Evolutionary conservation across 192 early-diverging fungal species (phyloP), one percentile per base, ranked within the genome.

Genomic region (Mortierella hygrophila): DNA sequence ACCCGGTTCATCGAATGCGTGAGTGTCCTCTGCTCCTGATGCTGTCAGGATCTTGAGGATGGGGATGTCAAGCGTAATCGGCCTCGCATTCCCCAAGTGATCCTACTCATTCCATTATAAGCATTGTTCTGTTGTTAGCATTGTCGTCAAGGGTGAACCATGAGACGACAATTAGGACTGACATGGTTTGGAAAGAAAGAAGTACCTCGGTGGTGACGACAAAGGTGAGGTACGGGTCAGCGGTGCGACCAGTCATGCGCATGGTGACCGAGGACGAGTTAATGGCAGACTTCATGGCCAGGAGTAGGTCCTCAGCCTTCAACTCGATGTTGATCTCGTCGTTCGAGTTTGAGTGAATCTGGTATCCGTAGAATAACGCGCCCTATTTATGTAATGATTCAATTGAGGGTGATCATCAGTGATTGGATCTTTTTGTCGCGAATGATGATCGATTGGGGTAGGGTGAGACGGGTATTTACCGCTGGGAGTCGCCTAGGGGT

Each of bases 321-420:
- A 97, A 75, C 79, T 96, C 93, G 0, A 96, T 68, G 78, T 93
- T 94, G 69, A 97, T 96, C 77, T 95, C 93, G 74, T 96, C 93
- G 63, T 93, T 82, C 72, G 90, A 85, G 4, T 88, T 74, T 71
- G 93, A 94, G 41, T 94, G 93, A 40, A 96, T 88, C 26, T 85
- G 88, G 88, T 95, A 95, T n/a, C 94, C 92, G 69, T 88, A 81
- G 57, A 96, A 96, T n/a, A 96, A 68, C 15, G 91, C 88, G 46
- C 89, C 88, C 83, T 93, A 72, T 68, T 15, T 15, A 9, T 42
- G 54, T 46, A 37, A 20, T 40, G 32, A 41, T 77, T 60, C 32
- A 75, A 44, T 44, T 38, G 52, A 32, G 21, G 55, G 41, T 7
- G 40, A 52, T 21, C 5, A 52, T 52, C 18, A 15, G 1, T 20